Evolutionary conservation across 805 yeast genomes (phyloP), one percentile per base, ranked within the genome.

Genomic region (Candida vartiovaarae): DNA sequence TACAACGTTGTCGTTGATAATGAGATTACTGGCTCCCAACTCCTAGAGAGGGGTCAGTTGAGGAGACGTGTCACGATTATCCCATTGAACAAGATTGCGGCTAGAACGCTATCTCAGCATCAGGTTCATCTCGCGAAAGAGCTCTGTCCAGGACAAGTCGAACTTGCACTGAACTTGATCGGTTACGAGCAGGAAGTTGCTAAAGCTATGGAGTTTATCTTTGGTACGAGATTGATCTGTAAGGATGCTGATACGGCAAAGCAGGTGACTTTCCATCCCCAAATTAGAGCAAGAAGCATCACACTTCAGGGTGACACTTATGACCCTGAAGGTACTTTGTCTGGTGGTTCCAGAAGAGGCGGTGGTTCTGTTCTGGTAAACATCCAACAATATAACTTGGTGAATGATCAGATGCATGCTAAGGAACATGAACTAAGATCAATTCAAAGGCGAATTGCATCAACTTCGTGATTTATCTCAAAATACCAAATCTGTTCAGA

Each of bases 321-420:
- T 64, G 99, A 93, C 59, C 99, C 99, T 0, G 88, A 84, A 52
- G 99, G 99, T 11, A 86, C 95, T 6, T 68, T 93, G 27, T 85
- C 96, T 1, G 99, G 99, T 39, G 98, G 98, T n/a, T 81, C 95
- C 23, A 73, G 91, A 52, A 79, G 72, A 49, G 68, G 70, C 39
- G 66, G 76, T 11, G 71, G 77, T 2, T 75, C 88, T 0, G 62
- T 84, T 3, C 68, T 90, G 44, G 60, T 77, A 8, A 77, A 76
- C 36, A 76, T 89, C 60, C 91, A 83, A 55, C 75, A 75, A 45
- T 82, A 74, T 52, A 84, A 84, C 54, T 61, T 56, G 11, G 55
- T 75, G 9, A 65, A 66, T 25, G 53, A 56, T 8, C 65, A 68
- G 44, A 59, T 78, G 9, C 61, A 63, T 15, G 56, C 50, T 3